Evolutionary conservation across 2,329 filamentous ascomycete genomes (phyloP).

Genomic region (Pseudofabraea citricarpa): DNA sequence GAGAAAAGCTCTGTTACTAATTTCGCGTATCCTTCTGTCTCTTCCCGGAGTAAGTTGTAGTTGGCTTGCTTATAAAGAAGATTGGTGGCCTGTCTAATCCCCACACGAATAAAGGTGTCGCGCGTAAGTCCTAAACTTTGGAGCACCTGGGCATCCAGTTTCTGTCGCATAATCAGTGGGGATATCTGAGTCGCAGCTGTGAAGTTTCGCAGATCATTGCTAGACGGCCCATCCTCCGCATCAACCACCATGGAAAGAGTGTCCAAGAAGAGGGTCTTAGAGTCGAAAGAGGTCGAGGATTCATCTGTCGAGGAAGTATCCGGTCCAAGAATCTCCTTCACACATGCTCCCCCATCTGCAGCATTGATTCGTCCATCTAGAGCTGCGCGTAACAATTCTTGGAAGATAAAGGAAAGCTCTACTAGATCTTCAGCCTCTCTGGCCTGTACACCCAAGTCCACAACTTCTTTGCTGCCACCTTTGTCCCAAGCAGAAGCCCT

Average conservation of each 20-base stretch:
- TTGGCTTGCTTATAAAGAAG: constrained; percentile 92
- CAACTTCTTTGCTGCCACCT: constrained; percentile 60
- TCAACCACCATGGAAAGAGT: constrained; percentile 76
- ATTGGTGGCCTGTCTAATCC: constrained; percentile 87
- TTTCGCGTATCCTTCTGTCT: constrained; percentile 95
- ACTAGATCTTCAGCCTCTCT: constrained; percentile 63
- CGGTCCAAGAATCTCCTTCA: constrained; percentile 68
- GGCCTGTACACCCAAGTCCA: constrained; percentile 60
- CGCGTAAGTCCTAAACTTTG: constrained; percentile 75
- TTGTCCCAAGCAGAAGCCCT: constrained; percentile 63
- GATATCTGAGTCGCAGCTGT: constrained; percentile 70
- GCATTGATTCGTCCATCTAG: constrained; percentile 65
- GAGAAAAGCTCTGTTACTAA: constrained; percentile 94
- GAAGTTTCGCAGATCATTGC: constrained; percentile 57
- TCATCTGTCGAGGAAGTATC: constrained; percentile 43
- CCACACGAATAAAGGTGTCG: constrained; percentile 76
- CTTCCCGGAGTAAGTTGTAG: constrained; percentile 91
- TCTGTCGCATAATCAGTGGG: constrained; percentile 66
- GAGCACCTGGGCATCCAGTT: constrained; percentile 76
- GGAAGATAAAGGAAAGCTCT: constrained; percentile 68
- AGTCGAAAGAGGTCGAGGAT: constrained; percentile 50
- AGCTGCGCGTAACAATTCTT: constrained; percentile 77
- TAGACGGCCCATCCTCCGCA: constrained; percentile 50
- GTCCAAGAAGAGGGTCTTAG: constrained; percentile 73
- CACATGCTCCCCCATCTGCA: constrained; percentile 62